Percentiles rank a stretch among this genome's conserved stretches.
phyloP scores from a whole-genome alignment of 2,329 filamentous ascomycete species.

The Monilinia polystroma region DNA sequence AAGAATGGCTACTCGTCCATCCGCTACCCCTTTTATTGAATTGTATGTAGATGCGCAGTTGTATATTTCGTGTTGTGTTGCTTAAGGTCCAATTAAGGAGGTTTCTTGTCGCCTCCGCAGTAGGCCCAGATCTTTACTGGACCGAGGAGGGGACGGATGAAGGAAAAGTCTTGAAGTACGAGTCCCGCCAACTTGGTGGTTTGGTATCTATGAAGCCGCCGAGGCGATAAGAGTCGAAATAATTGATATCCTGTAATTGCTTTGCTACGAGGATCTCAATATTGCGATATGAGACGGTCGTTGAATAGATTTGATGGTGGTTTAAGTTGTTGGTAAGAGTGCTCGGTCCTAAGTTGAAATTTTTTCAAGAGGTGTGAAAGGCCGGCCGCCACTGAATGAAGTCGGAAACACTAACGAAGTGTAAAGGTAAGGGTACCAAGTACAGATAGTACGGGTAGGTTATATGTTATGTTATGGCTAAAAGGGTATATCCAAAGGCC shows the following conservation, averaged over 20 bases:
- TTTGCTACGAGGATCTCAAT: neutral
- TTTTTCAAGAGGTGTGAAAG: neutral
- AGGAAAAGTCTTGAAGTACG: conserved; percentile 68
- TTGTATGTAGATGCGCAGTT: conserved; percentile 23
- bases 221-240: conserved; percentile 33
- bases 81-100: conserved; percentile 73
- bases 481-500: neutral
- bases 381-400: neutral
- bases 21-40: conserved; percentile 26
- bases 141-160: conserved; percentile 85
- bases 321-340: conserved; percentile 9
- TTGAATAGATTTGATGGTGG: conserved; percentile 8
- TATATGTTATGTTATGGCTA: neutral
- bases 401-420: conserved; percentile 1
- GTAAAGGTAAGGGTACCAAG: too few species aligned
- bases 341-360: conserved; percentile 2
- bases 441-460: too few species aligned
- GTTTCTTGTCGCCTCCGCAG: conserved; percentile 94
- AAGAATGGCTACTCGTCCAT: conserved; percentile 28
- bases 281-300: conserved; percentile 7
- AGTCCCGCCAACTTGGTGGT: conserved; percentile 94
- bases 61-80: conserved; percentile 20
- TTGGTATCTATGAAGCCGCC: conserved; percentile 38
- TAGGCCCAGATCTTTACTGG: conserved; percentile 85
- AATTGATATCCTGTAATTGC: neutral